Evolutionary conservation across 305 asterid species (phyloP).

Genomic region (Fraxinus floribunda): DNA sequence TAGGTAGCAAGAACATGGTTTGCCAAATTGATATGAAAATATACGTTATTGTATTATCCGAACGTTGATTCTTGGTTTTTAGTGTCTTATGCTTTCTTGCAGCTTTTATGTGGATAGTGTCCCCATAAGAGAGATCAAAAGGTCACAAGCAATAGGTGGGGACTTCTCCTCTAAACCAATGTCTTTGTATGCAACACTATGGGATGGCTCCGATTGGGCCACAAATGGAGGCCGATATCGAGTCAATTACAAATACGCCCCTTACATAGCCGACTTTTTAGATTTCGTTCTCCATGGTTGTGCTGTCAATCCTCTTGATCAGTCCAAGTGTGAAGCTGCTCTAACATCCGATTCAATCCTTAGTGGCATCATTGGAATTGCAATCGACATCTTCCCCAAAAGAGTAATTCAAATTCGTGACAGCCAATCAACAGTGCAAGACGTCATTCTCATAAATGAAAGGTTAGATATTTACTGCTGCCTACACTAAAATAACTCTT

Average conservation of each 20-base stretch:
- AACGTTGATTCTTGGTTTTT: constrained; percentile 26
- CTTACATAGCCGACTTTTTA: constrained; percentile 58
- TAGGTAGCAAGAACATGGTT: constrained; percentile 6
- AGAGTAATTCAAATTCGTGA: too few relatives aligned
- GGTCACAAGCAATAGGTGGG: constrained; percentile 70
- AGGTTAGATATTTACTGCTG: too few relatives aligned
- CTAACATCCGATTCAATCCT: constrained; percentile 29
- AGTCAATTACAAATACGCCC: constrained; percentile 73
- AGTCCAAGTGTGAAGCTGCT: constrained; percentile 40
- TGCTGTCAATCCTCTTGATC: constrained; percentile 59
- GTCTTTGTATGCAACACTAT: constrained; percentile 80
- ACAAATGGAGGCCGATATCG: constrained; percentile 75
- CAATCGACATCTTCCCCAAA: too few relatives aligned
- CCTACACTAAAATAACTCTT: too few relatives aligned
- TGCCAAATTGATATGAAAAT: constrained; percentile 14
- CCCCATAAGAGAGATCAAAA: constrained; percentile 71
- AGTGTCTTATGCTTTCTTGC: constrained; percentile 30
- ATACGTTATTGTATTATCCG: constrained; percentile 4
- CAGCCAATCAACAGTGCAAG: too few relatives aligned
- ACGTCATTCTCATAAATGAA: too few relatives aligned
- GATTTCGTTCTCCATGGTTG: constrained; percentile 76
- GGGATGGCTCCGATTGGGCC: constrained; percentile 94
- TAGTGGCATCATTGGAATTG: constrained; percentile 24
- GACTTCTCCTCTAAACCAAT: constrained; percentile 86
- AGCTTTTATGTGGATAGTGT: constrained; percentile 78